Evolutionary conservation across 1,139 yeast genomes (phyloP), one percentile per base, ranked within the genome.

Genomic region (Geotrichum cucujoidarum): DNA sequence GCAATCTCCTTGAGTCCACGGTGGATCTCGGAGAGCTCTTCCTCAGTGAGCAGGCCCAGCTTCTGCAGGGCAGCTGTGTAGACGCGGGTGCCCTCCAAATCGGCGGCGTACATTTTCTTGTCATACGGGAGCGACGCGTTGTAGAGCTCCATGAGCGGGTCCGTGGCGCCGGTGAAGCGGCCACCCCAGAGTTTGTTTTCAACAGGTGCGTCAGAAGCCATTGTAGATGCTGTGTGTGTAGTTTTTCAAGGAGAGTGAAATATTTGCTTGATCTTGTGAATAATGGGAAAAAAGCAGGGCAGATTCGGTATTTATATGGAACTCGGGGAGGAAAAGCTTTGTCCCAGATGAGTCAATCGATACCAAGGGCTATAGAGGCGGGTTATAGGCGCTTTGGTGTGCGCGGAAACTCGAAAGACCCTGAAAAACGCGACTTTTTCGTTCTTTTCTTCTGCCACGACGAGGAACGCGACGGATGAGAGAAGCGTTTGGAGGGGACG

Each of bases 101-200:
- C 99, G 4, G 95, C 97, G 49, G 79, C 82, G 70, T 84, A 92
- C 97, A 92, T 92, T 61, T 78, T 83, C 72, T 90, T 77, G 68
- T 92, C 99, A 62, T 92, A 94, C 2, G 98, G 97, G 57, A 92
- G 73, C 1, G 97, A 90, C 1, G 97, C 96, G 70, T 92, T 94
- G 75, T 92, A 92, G 50, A 89, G 74, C 65, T 92, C 95, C 99
- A 92, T 92, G 63, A 92, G 73, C 6, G 99, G 98, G 61, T 92
- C 99, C 21, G 95, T 82, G 55, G 92, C 92, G 43, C 75, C 97
- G 50, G 98, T 92, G 71, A 92, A 92, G 67, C 99, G 81, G 63
- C 99, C 99, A 59, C 99, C 99, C 99, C 99, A 92, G 57, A 94
- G 76, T 67, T 83, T 89, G 56, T 66, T 69, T 69, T 64, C 70